phyloP scores from a whole-genome alignment of 495 filamentous ascomycete species.

The Melanomma pulvis-pyrius region DNA sequence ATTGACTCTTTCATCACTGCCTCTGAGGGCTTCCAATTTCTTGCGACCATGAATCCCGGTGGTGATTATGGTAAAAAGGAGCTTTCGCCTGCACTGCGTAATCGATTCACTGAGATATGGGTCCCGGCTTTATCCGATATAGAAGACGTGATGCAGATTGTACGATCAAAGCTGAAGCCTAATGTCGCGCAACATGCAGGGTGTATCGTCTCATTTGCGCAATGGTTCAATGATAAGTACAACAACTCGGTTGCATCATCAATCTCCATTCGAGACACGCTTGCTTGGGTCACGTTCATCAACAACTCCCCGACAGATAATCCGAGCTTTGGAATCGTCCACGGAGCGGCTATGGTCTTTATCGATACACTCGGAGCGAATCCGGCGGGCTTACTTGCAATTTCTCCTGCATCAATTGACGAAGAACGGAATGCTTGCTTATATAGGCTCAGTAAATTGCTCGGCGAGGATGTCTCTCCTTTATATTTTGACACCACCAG shows the following conservation, averaged over 20 bases:
- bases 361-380: conserved; percentile 94
- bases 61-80: conserved; percentile 98
- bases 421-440: conserved; percentile 73
- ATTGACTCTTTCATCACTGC: conserved; percentile 77
- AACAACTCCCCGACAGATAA: conserved; percentile 63
- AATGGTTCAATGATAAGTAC: conserved; percentile 86
- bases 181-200: conserved; percentile 55
- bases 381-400: conserved; percentile 78
- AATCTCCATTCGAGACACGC: conserved; percentile 85
- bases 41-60: conserved; percentile 99
- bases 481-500: conserved; percentile 63
- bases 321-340: conserved; percentile 63
- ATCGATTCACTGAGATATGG: conserved; percentile 99
- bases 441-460: conserved; percentile 67
- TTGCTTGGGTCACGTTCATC: conserved; percentile 92
- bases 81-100: conserved; percentile 89
- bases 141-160: conserved; percentile 85
- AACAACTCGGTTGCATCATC: conserved; percentile 69
- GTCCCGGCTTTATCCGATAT: conserved; percentile 79
- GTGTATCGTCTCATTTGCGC: conserved; percentile 80
- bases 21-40: conserved; percentile 84
- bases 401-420: conserved; percentile 59
- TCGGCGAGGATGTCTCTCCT: conserved; percentile 61
- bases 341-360: conserved; percentile 94
- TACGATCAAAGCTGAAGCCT: conserved; percentile 67